phyloP scores from a whole-genome alignment of 768 basidiomycete genomes.

The Serendipita vermifera region DNA sequence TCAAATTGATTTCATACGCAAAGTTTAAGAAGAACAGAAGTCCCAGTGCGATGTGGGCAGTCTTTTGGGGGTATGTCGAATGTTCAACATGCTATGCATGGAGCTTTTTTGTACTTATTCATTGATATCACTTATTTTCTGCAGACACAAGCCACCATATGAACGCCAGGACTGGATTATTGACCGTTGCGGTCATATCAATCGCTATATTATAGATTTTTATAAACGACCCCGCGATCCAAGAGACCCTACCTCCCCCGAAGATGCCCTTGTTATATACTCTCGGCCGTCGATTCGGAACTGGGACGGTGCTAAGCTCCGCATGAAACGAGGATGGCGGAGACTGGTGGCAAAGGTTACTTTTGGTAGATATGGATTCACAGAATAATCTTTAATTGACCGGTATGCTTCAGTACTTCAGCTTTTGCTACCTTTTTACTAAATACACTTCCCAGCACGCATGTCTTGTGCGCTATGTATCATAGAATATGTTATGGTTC shows the following conservation, averaged over 20 bases:
- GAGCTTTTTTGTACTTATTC: background rate
- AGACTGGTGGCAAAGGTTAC: conserved; percentile 2
- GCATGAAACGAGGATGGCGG: conserved; percentile 4
- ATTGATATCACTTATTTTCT: background rate
- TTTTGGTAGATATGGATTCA: conserved; percentile 1
- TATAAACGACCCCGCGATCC: background rate
- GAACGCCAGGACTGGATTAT: conserved; percentile 6
- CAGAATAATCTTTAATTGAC: too few species aligned
- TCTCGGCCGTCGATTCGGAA: background rate
- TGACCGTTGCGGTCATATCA: conserved; percentile 2
- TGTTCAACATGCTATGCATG: background rate
- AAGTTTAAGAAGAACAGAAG: conserved; percentile 6
- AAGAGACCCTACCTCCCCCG: conserved; percentile 3
- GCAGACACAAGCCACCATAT: conserved; percentile 5
- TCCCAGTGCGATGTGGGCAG: conserved; percentile 9
- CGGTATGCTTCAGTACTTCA: too few species aligned
- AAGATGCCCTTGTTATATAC: background rate
- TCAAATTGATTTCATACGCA: background rate
- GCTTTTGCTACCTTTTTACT: too few species aligned
- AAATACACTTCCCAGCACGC: too few species aligned
- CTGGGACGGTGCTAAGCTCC: conserved; percentile 2
- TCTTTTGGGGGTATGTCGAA: background rate
- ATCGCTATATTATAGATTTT: conserved; percentile 8
- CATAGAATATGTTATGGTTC: too few species aligned
- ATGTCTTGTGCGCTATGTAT: too few species aligned